Conservation (phyloP, 1,284 basidiomycete species). For the Erythrobasidium hasegawianum region DNA sequence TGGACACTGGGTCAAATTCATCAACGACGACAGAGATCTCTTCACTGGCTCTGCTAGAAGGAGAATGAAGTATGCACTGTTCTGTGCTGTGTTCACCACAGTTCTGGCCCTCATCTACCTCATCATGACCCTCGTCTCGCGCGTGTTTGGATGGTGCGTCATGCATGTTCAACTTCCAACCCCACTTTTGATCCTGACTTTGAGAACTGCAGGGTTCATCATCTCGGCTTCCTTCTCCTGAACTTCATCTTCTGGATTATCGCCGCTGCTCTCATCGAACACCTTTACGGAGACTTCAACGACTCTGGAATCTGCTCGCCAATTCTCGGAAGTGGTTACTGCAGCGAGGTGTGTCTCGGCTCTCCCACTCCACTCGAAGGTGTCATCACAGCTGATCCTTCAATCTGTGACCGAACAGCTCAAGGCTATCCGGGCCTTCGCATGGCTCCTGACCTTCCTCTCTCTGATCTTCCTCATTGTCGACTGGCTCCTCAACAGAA, state of each 20-base stretch:
- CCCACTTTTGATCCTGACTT: not conserved
- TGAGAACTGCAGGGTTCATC: not conserved
- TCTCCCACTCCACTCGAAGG: not conserved
- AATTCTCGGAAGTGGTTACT: constrained; percentile 2
- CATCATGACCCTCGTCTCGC: not conserved
- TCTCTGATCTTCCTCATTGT: constrained; percentile 11
- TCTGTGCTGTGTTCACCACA: too few species aligned
- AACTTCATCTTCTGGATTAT: constrained; percentile 24
- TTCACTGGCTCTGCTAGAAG: too few species aligned
- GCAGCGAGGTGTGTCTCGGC: constrained; percentile 8
- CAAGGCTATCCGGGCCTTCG: constrained; percentile 12
- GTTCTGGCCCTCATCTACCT: not conserved
- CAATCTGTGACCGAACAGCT: constrained; percentile 7
- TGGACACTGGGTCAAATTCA: constrained; percentile 3
- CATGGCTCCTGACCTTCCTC: constrained; percentile 13
- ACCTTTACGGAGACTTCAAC: not conserved
- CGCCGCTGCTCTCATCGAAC: constrained; percentile 10
- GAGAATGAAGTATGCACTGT: too few species aligned
- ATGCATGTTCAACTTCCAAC: not conserved
- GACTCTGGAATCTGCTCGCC: not conserved
- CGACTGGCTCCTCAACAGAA: not conserved
- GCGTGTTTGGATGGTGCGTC: constrained; percentile 2
- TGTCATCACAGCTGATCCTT: not conserved
- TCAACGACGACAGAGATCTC: not conserved
- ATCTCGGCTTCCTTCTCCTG: constrained; percentile 3